Evolutionary conservation across 2,329 filamentous ascomycete genomes (phyloP).

Genomic region (Ophiostoma quercus): DNA sequence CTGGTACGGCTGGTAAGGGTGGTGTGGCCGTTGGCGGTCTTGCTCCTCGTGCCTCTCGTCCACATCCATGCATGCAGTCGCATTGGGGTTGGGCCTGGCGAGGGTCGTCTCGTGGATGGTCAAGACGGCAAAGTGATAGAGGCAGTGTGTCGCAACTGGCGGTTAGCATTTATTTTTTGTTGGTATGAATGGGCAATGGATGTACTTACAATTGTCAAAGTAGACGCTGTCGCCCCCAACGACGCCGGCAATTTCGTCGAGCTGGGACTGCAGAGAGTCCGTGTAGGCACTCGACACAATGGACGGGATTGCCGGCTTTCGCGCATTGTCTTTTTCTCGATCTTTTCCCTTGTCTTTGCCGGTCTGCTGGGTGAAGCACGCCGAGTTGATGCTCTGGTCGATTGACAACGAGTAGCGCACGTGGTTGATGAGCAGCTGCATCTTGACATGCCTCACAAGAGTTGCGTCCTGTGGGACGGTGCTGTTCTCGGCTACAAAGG

Average conservation of each 20-base stretch:
- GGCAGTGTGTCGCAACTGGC: conserved; percentile 17
- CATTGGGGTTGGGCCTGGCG: neutral
- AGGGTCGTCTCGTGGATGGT: conserved; percentile 23
- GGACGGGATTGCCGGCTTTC: neutral
- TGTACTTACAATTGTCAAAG: neutral
- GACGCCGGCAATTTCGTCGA: neutral
- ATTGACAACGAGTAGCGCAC: conserved; percentile 23
- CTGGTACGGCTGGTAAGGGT: neutral
- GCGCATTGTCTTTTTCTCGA: neutral
- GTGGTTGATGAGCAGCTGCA: conserved; percentile 39
- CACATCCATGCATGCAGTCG: neutral
- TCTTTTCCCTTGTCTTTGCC: neutral
- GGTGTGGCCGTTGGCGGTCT: neutral
- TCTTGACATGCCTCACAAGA: conserved; percentile 40
- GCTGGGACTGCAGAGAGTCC: neutral
- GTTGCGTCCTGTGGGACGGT: conserved; percentile 31
- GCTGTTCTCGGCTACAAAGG: neutral
- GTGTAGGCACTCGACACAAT: neutral
- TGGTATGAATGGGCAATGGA: neutral
- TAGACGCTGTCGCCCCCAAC: neutral
- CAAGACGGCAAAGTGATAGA: conserved; percentile 23
- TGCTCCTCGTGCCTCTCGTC: neutral
- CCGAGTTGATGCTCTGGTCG: neutral
- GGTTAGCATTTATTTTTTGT: neutral
- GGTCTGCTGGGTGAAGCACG: neutral